Evolutionary conservation across 371 early-diverging fungal genomes (phyloP).

Genomic region (Mortierella sp.): DNA sequence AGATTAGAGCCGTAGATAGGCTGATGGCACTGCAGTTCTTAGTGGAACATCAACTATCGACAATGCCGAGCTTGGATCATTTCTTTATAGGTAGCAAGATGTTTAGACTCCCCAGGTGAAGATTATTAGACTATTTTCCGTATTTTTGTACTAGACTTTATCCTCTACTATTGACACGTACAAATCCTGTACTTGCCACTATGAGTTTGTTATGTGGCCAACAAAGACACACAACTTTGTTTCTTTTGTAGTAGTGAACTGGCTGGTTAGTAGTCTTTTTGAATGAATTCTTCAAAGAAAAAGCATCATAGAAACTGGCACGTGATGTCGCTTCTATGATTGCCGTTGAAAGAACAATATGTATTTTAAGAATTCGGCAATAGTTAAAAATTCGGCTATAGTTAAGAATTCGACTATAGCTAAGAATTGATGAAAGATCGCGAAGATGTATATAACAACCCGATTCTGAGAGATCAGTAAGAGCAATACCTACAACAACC

Average conservation of each 20-base stretch:
- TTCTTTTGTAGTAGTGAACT: too few species aligned
- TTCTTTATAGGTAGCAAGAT: slow-evolving; percentile 19
- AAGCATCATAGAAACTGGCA: too few species aligned
- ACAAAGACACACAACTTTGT: too few species aligned
- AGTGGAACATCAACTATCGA: slow-evolving; percentile 34
- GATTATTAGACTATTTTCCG: background rate
- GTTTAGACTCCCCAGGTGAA: slow-evolving; percentile 15
- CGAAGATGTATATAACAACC: background rate
- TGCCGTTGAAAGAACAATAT: too few species aligned
- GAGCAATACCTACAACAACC: background rate
- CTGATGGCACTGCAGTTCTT: slow-evolving; percentile 35
- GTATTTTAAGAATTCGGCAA: too few species aligned
- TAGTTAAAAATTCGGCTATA: background rate
- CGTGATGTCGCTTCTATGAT: too few species aligned
- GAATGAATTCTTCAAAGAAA: too few species aligned
- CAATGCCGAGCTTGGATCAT: slow-evolving; percentile 22
- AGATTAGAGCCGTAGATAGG: slow-evolving; percentile 17
- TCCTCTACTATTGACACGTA: too few species aligned
- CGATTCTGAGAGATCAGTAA: background rate
- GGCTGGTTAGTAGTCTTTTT: too few species aligned
- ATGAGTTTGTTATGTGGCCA: too few species aligned
- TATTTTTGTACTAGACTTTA: too few species aligned
- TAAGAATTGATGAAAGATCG: background rate
- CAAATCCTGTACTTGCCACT: too few species aligned
- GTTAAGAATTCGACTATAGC: background rate